A percentile compares a stretch with the other conserved stretches of the same genome.
These are phyloP conservation scores for Thozetella sp. DNA, from an alignment of 495 filamentous ascomycete species.

Conservation along the genomic window DNA sequence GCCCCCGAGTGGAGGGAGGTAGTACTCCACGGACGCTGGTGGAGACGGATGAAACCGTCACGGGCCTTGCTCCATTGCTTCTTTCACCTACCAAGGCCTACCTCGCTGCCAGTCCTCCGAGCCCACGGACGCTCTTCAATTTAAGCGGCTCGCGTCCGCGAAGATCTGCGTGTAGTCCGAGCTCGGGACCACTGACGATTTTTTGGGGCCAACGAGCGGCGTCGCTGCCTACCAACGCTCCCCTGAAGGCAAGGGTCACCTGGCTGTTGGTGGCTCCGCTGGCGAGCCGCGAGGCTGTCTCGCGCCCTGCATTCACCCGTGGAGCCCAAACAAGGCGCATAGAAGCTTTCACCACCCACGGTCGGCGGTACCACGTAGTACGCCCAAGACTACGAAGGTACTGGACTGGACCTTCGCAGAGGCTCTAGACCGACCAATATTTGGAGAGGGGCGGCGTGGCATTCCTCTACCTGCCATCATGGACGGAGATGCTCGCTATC, in stretches of 20 bases:
- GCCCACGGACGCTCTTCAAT: constrained; percentile 1
- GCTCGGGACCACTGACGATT: not conserved
- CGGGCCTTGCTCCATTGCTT: not conserved
- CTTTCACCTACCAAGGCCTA: not conserved
- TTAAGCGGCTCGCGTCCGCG: not conserved
- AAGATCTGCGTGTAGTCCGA: not conserved
- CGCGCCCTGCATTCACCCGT: not conserved
- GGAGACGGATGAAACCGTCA: not conserved
- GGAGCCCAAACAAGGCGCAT: not conserved
- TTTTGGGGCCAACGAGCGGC: too few relatives aligned
- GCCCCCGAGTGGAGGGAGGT: not conserved
- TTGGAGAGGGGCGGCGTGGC: too few relatives aligned
- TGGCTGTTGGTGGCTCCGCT: not conserved
- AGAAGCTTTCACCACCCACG: too few relatives aligned
- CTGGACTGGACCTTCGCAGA: too few relatives aligned
- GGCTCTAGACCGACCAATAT: too few relatives aligned
- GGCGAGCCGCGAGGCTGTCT: too few relatives aligned
- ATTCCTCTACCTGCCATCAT: too few relatives aligned
- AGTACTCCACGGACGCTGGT: not conserved
- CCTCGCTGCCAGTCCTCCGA: not conserved
- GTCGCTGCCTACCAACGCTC: not conserved
- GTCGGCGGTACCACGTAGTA: too few relatives aligned
- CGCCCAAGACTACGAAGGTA: too few relatives aligned
- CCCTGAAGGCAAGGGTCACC: not conserved
- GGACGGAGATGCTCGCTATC: not conserved